phyloP scores from a whole-genome alignment of 192 early-diverging fungal genomes.

The Spizellomyces sp. region DNA sequence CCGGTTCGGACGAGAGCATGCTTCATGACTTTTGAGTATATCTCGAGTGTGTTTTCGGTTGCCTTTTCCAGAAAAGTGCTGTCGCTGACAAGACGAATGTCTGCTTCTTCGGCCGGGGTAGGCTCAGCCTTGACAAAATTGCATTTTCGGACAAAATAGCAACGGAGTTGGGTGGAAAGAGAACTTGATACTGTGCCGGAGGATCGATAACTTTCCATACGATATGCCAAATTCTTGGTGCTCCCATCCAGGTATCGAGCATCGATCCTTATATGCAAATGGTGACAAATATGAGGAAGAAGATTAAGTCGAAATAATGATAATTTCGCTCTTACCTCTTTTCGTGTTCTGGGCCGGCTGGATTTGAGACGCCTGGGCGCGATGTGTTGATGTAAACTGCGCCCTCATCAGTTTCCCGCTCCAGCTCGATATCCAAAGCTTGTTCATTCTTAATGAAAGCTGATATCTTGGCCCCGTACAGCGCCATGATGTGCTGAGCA shows the following conservation, averaged over 20 bases:
- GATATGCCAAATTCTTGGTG: conserved; percentile 73
- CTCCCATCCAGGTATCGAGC: conserved; percentile 82
- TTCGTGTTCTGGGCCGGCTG: conserved; percentile 83
- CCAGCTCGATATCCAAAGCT: conserved; percentile 80
- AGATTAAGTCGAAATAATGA: neutral
- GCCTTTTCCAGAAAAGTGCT: conserved; percentile 94
- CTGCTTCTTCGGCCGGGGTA: conserved; percentile 63
- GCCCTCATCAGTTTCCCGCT: conserved; percentile 84
- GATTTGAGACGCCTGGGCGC: conserved; percentile 85
- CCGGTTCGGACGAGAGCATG: conserved; percentile 83
- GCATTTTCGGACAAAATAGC: conserved; percentile 93
- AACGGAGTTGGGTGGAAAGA: conserved; percentile 84
- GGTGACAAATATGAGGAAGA: no score
- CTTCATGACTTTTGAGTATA: conserved; percentile 87
- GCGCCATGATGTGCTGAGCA: conserved; percentile 91
- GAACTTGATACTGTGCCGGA: conserved; percentile 87
- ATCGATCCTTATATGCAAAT: conserved; percentile 69
- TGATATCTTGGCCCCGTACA: conserved; percentile 94
- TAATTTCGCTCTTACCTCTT: conserved; percentile 3
- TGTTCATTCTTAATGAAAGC: conserved; percentile 88
- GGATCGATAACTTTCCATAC: conserved; percentile 95
- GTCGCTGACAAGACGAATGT: conserved; percentile 88
- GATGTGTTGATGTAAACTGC: conserved; percentile 98
- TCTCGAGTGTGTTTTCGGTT: conserved; percentile 83
- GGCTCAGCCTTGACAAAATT: conserved; percentile 87